Evolutionary conservation across 129 eudicot species (phyloP), one percentile per base, ranked within the genome.

Genomic region (Pseudognaphalium luteoalbum): DNA sequence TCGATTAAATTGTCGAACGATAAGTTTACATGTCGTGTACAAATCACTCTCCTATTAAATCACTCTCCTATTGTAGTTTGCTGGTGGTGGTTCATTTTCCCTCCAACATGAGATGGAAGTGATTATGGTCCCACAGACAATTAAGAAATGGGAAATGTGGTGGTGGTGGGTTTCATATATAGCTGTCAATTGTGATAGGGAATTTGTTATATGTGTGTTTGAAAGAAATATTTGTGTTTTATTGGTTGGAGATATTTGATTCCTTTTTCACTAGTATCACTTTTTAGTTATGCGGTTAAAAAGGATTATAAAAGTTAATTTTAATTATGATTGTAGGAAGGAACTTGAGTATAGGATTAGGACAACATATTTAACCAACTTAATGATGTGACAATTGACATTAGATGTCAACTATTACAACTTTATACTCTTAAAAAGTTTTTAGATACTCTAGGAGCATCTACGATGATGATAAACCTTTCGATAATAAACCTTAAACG

Each of bases 111-210:
- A 47, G 73, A 35, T 63, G 73, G 73, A 11, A 76, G 74, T 72
- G 69, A 63, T 14, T 74, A 73, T 7, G 78, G 83, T 41, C 79
- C 79, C 74, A 30, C 78, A 29, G 61, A 42, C 68, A 62, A 65
- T 72, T 65, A 5, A 60, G 59, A 51, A 50, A 20, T 60, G 66
- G 28, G 28, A 41, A 62, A 64, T 64, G 47, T 70, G 74, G 57
- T 69, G 34, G 42, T 73, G 78, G 83, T 69, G 81, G 81, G 20
- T 6, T 58, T 73, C 60, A 37, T 25, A 25, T 25, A 25, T 73
- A 80, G 83, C 83, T 80, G 83, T 80, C 78, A 80, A 25, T 28
- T 73, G 78, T 37, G 51, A 72, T 72, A 72, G 79, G 39, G 68
- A 65, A 66, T 66, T 65, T 65, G 74, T 32, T 57, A 19, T 56